Base-by-base conservation (phyloP, 2,329 filamentous ascomycete genomes). In the Aspergillus calidoustus region DNA sequence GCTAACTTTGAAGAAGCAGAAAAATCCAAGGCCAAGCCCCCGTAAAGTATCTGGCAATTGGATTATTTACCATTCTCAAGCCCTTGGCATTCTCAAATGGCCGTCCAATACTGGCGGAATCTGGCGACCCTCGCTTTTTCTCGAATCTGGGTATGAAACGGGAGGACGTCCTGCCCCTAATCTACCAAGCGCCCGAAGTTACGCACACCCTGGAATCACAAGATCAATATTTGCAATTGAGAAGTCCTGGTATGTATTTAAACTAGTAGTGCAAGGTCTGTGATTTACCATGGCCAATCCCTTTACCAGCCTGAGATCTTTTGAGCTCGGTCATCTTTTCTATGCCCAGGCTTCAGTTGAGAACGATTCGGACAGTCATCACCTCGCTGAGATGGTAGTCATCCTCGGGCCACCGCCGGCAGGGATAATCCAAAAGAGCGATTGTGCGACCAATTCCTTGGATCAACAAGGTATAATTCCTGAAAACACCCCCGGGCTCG, bases 81-180 rank as follows among this genome's bases (percentile, higher is more conserved):
- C 62, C 61, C 63, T 75, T 66, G 59, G 71, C 25, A 25, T 60
- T 22, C 67, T 70, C 9, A 65, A 48, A 5, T 22, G 71, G 71
- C 15, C 66, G 69, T 3, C 71, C 71, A 31, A 66, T 74, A 8
- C 68, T 78, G 44, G 74, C 71, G 60, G 76, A 77, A 57, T 76
- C 78, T 67, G 74, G 74, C 8, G 69, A 75, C 47, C 74, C 74
- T 23, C 66, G 69, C 30, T 71, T 70, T 66, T 74, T 76, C 28
- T 63, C 66, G 9, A 56, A 69, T 17, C 65, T 76, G 64, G 64
- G 84, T 74, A 68, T 80, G 67, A 61, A 80, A 71, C 28, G 11
- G 15, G 52, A n/a, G 6, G 52, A 46, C 19, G 65, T 84, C 76
- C 62, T 87, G 43, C 71, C 72, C 7, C 63, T 70, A 59, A 67